Conservation (phyloP, 2,329 filamentous ascomycete genomes). For the Ophiostoma novo-ulmi region DNA sequence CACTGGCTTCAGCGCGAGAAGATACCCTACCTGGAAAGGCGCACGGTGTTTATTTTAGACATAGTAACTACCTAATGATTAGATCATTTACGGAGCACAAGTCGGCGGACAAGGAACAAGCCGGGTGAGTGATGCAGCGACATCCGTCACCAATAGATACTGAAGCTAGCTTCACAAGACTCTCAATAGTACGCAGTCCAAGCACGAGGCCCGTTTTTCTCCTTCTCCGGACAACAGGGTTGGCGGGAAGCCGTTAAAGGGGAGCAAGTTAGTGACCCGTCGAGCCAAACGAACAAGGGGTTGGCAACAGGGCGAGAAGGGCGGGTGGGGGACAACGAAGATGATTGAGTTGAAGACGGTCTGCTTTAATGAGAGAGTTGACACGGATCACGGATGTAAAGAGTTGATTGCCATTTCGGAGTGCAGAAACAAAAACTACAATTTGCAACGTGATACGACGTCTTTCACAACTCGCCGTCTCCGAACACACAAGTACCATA, state of each 20-base stretch:
- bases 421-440: background rate
- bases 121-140: background rate
- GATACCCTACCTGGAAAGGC: background rate
- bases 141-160: background rate
- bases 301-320: background rate
- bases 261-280: constrained; percentile 4
- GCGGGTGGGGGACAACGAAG: background rate
- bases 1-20: background rate
- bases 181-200: background rate
- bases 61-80: background rate
- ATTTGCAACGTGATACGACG: background rate
- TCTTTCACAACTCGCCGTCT: background rate
- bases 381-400: background rate
- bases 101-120: background rate
- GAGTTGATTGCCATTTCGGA: no score
- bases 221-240: constrained; percentile 21
- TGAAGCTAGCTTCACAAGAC: background rate
- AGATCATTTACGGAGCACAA: background rate
- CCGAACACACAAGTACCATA: background rate
- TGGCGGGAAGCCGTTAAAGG: constrained; percentile 22
- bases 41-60: background rate
- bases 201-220: constrained; percentile 2
- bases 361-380: background rate
- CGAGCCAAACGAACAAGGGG: background rate
- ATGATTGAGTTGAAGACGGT: background rate